Base-by-base conservation (phyloP, 2,329 filamentous ascomycete genomes). In the Cercospora sesami region DNA sequence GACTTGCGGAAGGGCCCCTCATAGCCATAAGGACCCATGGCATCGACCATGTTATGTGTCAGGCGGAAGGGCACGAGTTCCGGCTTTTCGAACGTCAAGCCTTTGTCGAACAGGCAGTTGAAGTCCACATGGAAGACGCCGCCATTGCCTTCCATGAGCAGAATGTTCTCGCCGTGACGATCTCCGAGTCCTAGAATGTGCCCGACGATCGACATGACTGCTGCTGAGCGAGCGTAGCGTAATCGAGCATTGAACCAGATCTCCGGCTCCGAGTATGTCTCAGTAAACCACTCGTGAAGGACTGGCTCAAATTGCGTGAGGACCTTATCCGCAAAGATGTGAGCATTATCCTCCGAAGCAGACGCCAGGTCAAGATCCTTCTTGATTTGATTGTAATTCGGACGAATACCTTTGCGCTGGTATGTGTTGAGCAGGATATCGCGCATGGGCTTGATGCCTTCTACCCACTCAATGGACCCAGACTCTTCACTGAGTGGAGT, bases 171-270 rank as follows among this genome's bases (percentile, higher is more conserved):
- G 67, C 94, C 94, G 80, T 99, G 95, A 4, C 95, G 90, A 80
- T 99, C 95, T 45, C 95, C 95, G 0, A 99, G 85, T 68, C 88
- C 95, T 4, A 99, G 86, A 60, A 98, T 94, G 66, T 96, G 96
- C 60, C 95, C 95, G 4, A 97, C 93, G 87, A 99, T 99, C n/a
- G 93, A 97, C 94, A 99, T 99, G 73, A 99, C 95, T 10, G 96
- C 95, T 75, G 92, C 94, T 0, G 95, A 96, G 4, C 95, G 89
- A 2, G 95, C 96, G 80, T 98, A 99, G 58, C 90, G 88, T 55
- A 98, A 85, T 7, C 95, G 88, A 9, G 94, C 94, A 2, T 89
- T 87, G 79, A 99, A 96, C 95, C 95, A 99, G 1, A 90, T 86
- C 12, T 92, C 92, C 4, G 96, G 94, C 76, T 96, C 93, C 0